Evolutionary conservation across 768 basidiomycete genomes (phyloP).

Genomic region (Mycena rebaudengoi): DNA sequence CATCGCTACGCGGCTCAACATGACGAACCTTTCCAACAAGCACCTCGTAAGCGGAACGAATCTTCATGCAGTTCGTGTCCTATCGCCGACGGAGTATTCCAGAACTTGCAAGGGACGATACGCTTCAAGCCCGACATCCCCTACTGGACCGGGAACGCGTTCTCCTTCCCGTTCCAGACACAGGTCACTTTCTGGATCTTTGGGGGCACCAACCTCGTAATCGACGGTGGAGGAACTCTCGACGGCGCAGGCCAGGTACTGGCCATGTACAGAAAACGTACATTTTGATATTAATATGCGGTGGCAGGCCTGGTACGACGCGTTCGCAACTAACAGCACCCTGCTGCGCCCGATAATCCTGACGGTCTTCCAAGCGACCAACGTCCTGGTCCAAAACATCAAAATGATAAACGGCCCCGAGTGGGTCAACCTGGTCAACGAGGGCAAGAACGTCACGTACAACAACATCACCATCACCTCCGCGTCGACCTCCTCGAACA

Average conservation of each 20-base stretch:
- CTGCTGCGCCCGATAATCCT: slow-evolving; percentile 13
- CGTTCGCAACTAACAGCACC: slow-evolving; percentile 44
- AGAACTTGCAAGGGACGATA: slow-evolving; percentile 61
- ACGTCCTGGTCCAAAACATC: slow-evolving; percentile 24
- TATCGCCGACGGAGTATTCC: neutral
- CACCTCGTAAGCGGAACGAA: slow-evolving; percentile 50
- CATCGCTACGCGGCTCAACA: slow-evolving; percentile 59
- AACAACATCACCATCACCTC: slow-evolving; percentile 57
- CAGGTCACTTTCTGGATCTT: slow-evolving; percentile 65
- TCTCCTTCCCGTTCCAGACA: slow-evolving; percentile 61
- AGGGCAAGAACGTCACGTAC: slow-evolving; percentile 54
- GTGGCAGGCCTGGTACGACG: slow-evolving; percentile 68
- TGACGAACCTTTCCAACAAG: slow-evolving; percentile 59
- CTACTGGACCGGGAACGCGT: slow-evolving; percentile 66
- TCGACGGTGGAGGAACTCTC: slow-evolving; percentile 70
- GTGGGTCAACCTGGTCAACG: slow-evolving; percentile 45
- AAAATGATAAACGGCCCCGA: slow-evolving; percentile 21
- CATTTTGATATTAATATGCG: too few species aligned
- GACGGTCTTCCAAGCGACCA: slow-evolving; percentile 26
- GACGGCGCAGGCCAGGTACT: slow-evolving; percentile 74
- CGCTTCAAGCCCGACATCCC: slow-evolving; percentile 58
- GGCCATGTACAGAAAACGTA: too few species aligned
- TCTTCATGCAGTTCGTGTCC: neutral
- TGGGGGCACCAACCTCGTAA: slow-evolving; percentile 55
- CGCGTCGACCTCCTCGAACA: slow-evolving; percentile 52